Percentiles rank a stretch among this genome's conserved stretches.
phyloP scores from a whole-genome alignment of 2,329 filamentous ascomycete genomes.

The Colletotrichum destructivum region DNA sequence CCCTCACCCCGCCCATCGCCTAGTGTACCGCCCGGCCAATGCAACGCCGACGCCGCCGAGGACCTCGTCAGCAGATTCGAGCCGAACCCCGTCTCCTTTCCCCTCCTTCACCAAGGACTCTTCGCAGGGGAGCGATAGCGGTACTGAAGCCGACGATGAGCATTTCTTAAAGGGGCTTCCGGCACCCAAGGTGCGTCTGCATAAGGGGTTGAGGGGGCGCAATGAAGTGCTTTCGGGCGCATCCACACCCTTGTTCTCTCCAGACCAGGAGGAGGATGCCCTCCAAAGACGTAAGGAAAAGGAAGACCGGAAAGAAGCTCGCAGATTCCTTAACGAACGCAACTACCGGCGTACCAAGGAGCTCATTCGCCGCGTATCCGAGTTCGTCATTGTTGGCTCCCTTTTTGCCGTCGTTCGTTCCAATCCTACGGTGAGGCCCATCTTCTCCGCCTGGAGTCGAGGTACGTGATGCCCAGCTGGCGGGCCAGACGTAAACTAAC shows the following conservation, averaged over 20 bases:
- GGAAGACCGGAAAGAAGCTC: slow-evolving; percentile 16
- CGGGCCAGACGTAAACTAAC: slow-evolving; percentile 42
- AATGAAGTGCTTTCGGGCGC: slow-evolving; percentile 69
- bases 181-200: slow-evolving; percentile 78
- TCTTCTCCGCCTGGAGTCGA: slow-evolving; percentile 63
- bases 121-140: slow-evolving; percentile 84
- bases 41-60: slow-evolving; percentile 32
- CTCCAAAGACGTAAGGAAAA: slow-evolving; percentile 29
- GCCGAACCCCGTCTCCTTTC: slow-evolving; percentile 44
- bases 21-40: slow-evolving; percentile 44
- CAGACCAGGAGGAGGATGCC: slow-evolving; percentile 58
- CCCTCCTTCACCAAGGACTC: slow-evolving; percentile 64
- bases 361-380: slow-evolving; percentile 66
- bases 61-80: slow-evolving; percentile 44
- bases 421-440: slow-evolving; percentile 62
- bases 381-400: slow-evolving; percentile 65
- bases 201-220: slow-evolving; percentile 82
- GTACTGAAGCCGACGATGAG: slow-evolving; percentile 96
- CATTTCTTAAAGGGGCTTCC: slow-evolving; percentile 89
- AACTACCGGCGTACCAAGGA: slow-evolving; percentile 63
- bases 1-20: slow-evolving; percentile 63
- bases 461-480: slow-evolving; percentile 56
- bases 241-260: slow-evolving; percentile 70
- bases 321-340: slow-evolving; percentile 45
- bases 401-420: slow-evolving; percentile 64